Evolutionary conservation across 306 rosid species (phyloP).

Genomic region (Cucurbita argyrosperma): DNA sequence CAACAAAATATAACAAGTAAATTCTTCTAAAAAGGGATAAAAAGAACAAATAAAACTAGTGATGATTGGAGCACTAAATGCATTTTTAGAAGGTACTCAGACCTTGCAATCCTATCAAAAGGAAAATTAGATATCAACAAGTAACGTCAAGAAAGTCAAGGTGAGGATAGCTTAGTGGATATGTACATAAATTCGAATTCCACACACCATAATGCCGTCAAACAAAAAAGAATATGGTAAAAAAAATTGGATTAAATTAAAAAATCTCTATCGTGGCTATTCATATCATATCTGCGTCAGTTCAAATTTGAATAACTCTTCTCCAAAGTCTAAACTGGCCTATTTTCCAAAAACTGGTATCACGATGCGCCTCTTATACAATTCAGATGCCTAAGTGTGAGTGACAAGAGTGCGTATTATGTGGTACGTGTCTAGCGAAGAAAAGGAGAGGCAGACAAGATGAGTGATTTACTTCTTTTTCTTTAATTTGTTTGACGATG

Average conservation of each 20-base stretch:
- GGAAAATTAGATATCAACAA: not conserved
- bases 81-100: not conserved
- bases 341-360: not conserved
- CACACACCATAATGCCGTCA: too few relatives aligned
- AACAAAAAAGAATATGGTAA: not conserved
- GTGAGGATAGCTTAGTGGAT: too few relatives aligned
- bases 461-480: slow-evolving; percentile 70
- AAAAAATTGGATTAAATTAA: not conserved
- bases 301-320: not conserved
- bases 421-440: not conserved
- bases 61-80: not conserved
- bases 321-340: not conserved
- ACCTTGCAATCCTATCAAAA: not conserved
- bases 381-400: not conserved
- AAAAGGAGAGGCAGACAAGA: not conserved
- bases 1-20: too few relatives aligned
- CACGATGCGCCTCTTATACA: not conserved
- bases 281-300: not conserved
- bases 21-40: not conserved
- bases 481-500: slow-evolving; percentile 57
- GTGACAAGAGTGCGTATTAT: not conserved
- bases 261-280: not conserved
- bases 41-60: not conserved
- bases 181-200: too few relatives aligned
- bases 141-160: not conserved